Evolutionary conservation across 1,284 basidiomycete genomes (phyloP).

Genomic region (Sanghuangporus sanghuang): DNA sequence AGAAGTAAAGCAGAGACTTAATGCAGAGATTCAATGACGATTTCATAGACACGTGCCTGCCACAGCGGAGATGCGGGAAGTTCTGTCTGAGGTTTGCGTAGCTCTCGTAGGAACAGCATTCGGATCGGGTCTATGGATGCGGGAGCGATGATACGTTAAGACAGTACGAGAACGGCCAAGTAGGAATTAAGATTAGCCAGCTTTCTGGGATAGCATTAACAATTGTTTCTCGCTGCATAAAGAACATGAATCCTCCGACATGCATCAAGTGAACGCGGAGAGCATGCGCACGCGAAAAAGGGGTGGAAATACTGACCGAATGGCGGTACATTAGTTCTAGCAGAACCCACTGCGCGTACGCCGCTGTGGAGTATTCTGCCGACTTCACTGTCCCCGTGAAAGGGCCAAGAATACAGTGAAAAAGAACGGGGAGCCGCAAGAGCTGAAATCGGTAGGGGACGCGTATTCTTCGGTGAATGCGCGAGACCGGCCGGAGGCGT

Average conservation of each 20-base stretch:
- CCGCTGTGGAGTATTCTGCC: neutral
- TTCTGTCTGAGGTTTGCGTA: too few species aligned
- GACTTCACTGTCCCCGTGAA: neutral
- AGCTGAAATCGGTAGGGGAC: neutral
- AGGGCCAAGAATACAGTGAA: neutral
- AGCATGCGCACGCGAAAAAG: neutral
- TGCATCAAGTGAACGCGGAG: neutral
- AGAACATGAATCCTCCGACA: neutral
- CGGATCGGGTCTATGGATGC: too few species aligned
- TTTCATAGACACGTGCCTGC: too few species aligned
- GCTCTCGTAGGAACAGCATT: too few species aligned
- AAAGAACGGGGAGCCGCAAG: neutral
- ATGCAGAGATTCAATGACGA: too few species aligned
- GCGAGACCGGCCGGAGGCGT: neutral
- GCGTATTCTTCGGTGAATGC: slow-evolving; percentile 2
- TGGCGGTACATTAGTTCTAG: neutral
- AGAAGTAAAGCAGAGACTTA: too few species aligned
- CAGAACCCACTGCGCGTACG: neutral
- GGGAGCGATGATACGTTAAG: too few species aligned
- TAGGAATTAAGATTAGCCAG: neutral
- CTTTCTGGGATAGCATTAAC: neutral
- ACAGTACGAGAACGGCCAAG: too few species aligned
- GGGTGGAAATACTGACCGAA: neutral
- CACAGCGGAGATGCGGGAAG: too few species aligned
- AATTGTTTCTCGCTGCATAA: neutral